phyloP scores from a whole-genome alignment of 2,329 filamentous ascomycete species.

The Paraphoma chrysanthemicola region DNA sequence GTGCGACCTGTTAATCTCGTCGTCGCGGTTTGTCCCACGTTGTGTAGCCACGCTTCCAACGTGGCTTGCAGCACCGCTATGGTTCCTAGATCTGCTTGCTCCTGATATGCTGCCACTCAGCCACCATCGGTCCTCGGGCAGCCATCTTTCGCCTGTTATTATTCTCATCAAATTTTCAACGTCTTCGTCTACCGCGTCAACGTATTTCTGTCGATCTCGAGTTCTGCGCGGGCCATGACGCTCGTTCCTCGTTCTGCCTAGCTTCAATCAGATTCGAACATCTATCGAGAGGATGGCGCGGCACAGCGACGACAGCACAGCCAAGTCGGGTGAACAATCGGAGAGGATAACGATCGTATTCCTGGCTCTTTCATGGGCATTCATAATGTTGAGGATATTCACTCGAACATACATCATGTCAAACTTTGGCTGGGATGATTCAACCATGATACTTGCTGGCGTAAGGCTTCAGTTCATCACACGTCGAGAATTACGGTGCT shows the following conservation, averaged over 20 bases:
- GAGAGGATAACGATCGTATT: conserved; percentile 43
- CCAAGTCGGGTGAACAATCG: conserved; percentile 27
- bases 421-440: conserved; percentile 55
- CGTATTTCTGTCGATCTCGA: no score
- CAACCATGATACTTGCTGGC: conserved; percentile 48
- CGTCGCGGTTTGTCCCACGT: conserved; percentile 14
- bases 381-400: conserved; percentile 49
- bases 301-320: conserved; percentile 22
- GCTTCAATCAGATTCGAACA: conserved; percentile 1
- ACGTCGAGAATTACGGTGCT: no score
- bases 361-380: conserved; percentile 46
- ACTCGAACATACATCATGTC: conserved; percentile 48
- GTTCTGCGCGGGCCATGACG: neutral
- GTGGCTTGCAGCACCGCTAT: conserved; percentile 20
- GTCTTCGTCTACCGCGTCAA: neutral
- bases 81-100: neutral
- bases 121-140: conserved; percentile 2
- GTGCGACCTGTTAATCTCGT: neutral
- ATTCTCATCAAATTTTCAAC: neutral
- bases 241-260: neutral
- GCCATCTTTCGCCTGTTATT: neutral
- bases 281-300: conserved; percentile 20
- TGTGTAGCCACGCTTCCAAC: conserved; percentile 16
- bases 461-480: conserved; percentile 26
- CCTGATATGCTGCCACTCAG: conserved; percentile 11